These are phyloP conservation scores for Penicillium robsamsonii DNA, from an alignment of 495 filamentous ascomycete species.

Conservation along the genomic window DNA sequence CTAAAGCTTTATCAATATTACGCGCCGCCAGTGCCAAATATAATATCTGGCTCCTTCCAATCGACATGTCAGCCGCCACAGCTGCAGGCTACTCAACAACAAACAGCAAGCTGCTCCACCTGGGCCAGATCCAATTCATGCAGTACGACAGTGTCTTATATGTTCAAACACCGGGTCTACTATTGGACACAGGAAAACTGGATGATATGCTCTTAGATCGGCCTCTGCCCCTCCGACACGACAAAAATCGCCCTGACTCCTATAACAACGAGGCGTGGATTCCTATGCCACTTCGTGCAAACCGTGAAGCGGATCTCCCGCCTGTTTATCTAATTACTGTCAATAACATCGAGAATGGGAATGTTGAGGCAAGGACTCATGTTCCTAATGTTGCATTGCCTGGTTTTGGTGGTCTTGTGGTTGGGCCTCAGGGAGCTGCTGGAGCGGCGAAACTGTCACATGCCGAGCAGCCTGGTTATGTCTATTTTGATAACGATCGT, in stretches of 20 bases:
- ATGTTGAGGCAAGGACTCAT: conserved; percentile 45
- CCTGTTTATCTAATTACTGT: conserved; percentile 46
- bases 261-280: conserved; percentile 47
- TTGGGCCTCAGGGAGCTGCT: conserved; percentile 26
- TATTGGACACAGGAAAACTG: conserved; percentile 40
- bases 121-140: conserved; percentile 50
- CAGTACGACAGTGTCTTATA: conserved; percentile 48
- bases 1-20: conserved; percentile 35
- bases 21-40: conserved; percentile 42
- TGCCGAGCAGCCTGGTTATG: conserved; percentile 36
- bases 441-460: conserved; percentile 8
- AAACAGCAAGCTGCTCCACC: conserved; percentile 42
- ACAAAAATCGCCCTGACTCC: conserved; percentile 38
- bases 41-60: conserved; percentile 47
- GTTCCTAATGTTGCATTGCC: conserved; percentile 39
- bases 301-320: conserved; percentile 35
- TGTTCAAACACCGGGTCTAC: conserved; percentile 40
- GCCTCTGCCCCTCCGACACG: conserved; percentile 37
- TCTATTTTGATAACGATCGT: conserved; percentile 43
- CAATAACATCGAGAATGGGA: conserved; percentile 36
- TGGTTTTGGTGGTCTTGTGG: conserved; percentile 38
- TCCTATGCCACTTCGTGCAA: conserved; percentile 39
- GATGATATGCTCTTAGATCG: conserved; percentile 39
- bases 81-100: conserved; percentile 36
- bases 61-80: conserved; percentile 42